Evolutionary conservation across 495 filamentous ascomycete species (phyloP), one percentile per base, ranked within the genome.

Genomic region (Penicillium silybi): DNA sequence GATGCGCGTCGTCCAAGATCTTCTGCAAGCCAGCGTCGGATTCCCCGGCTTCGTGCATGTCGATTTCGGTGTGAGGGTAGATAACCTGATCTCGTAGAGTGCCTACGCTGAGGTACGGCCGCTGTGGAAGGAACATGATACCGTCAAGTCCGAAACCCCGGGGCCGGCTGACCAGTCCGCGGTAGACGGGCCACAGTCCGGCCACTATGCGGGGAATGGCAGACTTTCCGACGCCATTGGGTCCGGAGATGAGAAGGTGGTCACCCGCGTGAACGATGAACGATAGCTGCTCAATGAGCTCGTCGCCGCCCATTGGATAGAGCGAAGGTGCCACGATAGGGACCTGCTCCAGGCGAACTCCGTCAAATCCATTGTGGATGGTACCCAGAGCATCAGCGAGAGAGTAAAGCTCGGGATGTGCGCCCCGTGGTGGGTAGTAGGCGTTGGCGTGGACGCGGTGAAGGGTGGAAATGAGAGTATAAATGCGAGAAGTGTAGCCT

Each of bases 41-140:
- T 53, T 87, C 82, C 5, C 85, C 84, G 39, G 82, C 84, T 29
- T 89, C 88, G 10, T 83, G 86, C 93, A 97, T 97, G 53, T 97
- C 95, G 18, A 92, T 78, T 65, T 91, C 92, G 10, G 87, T 91
- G 58, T 97, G 92, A 2, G 95, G 95, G 54, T 99, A 99, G 68
- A 97, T 96, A 52, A 99, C 91, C 67, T 99, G 95, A 55, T 99
- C 95, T 7, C 92, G 83, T 7, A 99, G 77, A 4, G 95, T 99
- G n/a, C 95, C 95, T 34, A 92, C 86, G 64, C 85, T 90, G 17
- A 97, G 80, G 63, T 99, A 99, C 0, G 92, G 90, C 11, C 92
- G 80, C 65, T 99, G 95, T 1, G 95, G 92, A 37, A 97, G 82
- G 75, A 97, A 96, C 92, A 99, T 97, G 70, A 97, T 90, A 38